Conservation (phyloP, 768 basidiomycete species). For the Boletus subcaerulescens region DNA sequence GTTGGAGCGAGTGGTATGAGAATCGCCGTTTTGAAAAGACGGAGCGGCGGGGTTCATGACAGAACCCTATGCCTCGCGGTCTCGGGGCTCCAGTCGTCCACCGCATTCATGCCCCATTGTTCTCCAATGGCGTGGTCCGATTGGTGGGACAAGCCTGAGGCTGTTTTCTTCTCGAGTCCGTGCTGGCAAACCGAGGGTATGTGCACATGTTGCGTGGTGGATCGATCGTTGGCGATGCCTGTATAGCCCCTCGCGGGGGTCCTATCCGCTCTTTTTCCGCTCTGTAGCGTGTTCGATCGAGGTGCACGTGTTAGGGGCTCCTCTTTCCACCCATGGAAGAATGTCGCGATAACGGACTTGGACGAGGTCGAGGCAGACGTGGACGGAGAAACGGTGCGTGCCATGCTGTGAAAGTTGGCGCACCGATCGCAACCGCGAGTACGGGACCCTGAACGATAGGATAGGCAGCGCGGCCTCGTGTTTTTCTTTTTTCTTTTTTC, state of each 20-base stretch:
- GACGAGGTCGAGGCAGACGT: neutral
- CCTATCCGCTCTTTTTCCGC: neutral
- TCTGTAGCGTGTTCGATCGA: neutral
- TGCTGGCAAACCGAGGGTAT: neutral
- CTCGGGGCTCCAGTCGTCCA: neutral
- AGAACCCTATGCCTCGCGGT: neutral
- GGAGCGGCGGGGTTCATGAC: neutral
- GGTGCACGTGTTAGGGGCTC: neutral
- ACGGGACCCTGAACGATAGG: neutral
- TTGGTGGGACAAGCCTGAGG: neutral
- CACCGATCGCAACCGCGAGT: neutral
- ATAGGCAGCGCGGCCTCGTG: neutral
- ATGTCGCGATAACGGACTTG: neutral
- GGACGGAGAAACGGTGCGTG: neutral
- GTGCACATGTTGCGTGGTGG: neutral
- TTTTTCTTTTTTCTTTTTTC: neutral
- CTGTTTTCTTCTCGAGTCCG: neutral
- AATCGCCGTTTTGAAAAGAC: slow-evolving; percentile 3
- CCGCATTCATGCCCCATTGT: too few relatives aligned
- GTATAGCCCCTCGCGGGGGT: neutral
- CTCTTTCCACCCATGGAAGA: too few relatives aligned
- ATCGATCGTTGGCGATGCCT: slow-evolving; percentile 3
- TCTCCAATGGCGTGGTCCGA: neutral
- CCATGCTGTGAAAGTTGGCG: neutral
- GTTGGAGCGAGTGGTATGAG: neutral